Evolutionary conservation across 192 early-diverging fungal genomes (phyloP), one percentile per base, ranked within the genome.

Genomic region (Oehlia diaphana): DNA sequence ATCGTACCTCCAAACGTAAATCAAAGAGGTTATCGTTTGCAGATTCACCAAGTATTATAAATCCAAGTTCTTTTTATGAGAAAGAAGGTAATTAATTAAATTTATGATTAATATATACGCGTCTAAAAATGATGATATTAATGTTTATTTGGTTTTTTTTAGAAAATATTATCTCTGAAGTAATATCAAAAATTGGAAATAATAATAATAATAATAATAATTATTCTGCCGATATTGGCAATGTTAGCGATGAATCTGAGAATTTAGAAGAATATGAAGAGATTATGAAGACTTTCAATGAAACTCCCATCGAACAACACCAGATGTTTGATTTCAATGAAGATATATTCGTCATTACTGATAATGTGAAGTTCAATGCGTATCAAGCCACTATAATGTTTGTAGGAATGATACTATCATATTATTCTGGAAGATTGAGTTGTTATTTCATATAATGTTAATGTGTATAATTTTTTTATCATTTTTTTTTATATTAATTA

Each of bases 311-410:
- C 14, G 16, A 37, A 74, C 9, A 1, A 35, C n/a, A 23, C 0
- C 5, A 74, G 7, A 37, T 5, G 3, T 13, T 61, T 31, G 19
- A 61, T 12, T 13, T 19, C 14, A 19, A 13, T 13, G 16, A 35
- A 33, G 23, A 76, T 42, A 16, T 64, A 23, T 4, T 63, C 1
- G 7, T 16, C 14, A 28, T 49, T 14, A 33, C 47, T 50, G 37
- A 76, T 39, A 19, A 21, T 1, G n/a, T 64, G 3, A 39, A 13
- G 26, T 65, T 76, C 23, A 63, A 44, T 64, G 3, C n/a, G 1
- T 23, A 76, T n/a, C 62, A 76, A 47, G 21, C 44, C 31, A 23
- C 37, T 16, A 10, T 76, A 64, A 76, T 76, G 61, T 44, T 76
- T 28, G 37, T 37, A 26, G 33, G 62, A 63, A 76, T 76, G 74